Percentiles rank a stretch among this genome's conserved stretches.
These are phyloP conservation scores for Botrytis squamosa DNA, from an alignment of 2,329 filamentous ascomycete genomes.

Conservation along the genomic window DNA sequence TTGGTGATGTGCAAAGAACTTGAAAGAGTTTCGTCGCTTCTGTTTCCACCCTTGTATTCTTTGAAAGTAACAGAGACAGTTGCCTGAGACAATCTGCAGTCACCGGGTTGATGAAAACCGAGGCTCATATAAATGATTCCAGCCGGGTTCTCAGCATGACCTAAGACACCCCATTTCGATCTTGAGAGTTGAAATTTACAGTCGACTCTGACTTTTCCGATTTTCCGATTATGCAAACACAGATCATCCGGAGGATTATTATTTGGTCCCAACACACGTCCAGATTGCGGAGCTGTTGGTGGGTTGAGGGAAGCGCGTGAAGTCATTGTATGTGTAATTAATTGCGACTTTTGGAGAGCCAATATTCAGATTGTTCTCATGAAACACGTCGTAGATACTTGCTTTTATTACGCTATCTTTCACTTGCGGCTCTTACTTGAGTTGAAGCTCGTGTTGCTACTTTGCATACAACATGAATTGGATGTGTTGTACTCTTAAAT, in stretches of 20 bases:
- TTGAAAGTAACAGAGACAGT: not conserved
- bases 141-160: not conserved
- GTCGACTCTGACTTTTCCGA: not conserved
- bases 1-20: not conserved
- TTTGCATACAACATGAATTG: not conserved
- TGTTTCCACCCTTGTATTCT: not conserved
- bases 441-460: not conserved
- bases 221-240: not conserved
- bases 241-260: not conserved
- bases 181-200: not conserved
- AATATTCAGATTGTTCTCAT: not conserved
- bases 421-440: not conserved
- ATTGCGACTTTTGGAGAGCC: not conserved
- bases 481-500: not conserved
- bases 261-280: not conserved
- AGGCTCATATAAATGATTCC: not conserved
- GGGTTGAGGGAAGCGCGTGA: not conserved
- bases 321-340: not conserved
- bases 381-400: not conserved
- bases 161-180: not conserved
- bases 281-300: not conserved
- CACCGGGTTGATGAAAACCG: not conserved
- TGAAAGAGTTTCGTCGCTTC: not conserved
- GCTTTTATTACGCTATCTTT: not conserved
- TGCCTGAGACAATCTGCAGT: not conserved